Evolutionary conservation across 441 rosid genomes (phyloP), one percentile per base, ranked within the genome.

Genomic region (Biscutella auriculata): DNA sequence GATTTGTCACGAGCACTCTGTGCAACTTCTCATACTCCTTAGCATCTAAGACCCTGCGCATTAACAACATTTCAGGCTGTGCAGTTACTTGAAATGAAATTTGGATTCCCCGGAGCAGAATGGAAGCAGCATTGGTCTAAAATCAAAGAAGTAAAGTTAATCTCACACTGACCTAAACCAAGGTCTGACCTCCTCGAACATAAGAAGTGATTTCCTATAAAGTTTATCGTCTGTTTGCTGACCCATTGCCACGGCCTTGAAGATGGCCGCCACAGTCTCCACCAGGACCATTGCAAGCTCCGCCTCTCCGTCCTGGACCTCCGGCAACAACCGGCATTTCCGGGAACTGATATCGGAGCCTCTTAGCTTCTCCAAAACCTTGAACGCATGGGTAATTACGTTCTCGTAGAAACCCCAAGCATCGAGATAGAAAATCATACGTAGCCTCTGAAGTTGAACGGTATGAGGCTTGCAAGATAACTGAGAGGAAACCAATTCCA

Each of bases 401-500:
- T 76, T 86, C 33, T 46, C 69, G 13, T 77, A 76, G 48, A 72
- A 47, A 19, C 80, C 87, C 69, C 84, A 82, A 4, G 66, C 66
- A 30, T 80, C 84, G 50, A 87, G 71, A 66, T 84, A 81, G 16
- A 63, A 61, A 30, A 85, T 7, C 62, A 89, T 45, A 15, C 88
- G 66, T 23, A 74, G 8, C 60, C 93, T 51, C 79, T 87, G 95
- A 35, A 66, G 9, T 46, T 80, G 80, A 16, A 83, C 63, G 6
- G 76, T 50, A 60, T 76, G 79, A 27, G 82, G 80, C 75, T 82
- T 82, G 37, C 96, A 73, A 4, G 82, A 65, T 51, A 93, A 66
- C 81, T 87, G 87, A n/a, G 94, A 73, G 15, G 95, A 68, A 9
- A 89, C 59, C 16, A 66, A 44, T 0, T 85, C 95, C 44, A 89